phyloP scores from a whole-genome alignment of 495 filamentous ascomycete genomes.

The Hyphodiscus hymeniophilus region DNA sequence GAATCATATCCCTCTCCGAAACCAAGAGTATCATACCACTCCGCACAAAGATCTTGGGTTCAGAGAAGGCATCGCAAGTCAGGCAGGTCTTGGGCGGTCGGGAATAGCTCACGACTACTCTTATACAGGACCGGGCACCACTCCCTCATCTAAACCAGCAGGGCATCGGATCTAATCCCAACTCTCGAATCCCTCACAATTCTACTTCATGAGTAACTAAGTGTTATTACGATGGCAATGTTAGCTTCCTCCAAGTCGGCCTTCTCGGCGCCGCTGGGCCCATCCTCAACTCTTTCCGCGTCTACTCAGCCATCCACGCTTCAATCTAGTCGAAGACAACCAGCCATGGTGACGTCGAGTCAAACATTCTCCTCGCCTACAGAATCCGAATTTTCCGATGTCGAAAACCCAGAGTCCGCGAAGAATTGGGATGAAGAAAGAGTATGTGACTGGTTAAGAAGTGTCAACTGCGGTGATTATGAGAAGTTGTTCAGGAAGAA shows the following conservation, averaged over 20 bases:
- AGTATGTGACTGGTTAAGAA: slow-evolving; percentile 83
- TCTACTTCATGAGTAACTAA: slow-evolving; percentile 14
- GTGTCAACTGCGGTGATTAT: slow-evolving; percentile 88
- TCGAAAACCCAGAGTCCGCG: slow-evolving; percentile 41
- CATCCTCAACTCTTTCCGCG: slow-evolving; percentile 43
- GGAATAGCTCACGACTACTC: too few relatives aligned
- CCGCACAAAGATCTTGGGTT: too few relatives aligned
- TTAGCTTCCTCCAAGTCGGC: slow-evolving; percentile 73
- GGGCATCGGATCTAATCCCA: too few relatives aligned
- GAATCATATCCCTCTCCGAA: too few relatives aligned
- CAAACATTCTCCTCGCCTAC: slow-evolving; percentile 78
- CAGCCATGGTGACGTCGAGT: slow-evolving; percentile 47
- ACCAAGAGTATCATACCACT: too few relatives aligned
- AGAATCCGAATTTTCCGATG: slow-evolving; percentile 90
- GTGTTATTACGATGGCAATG: slow-evolving; percentile 56
- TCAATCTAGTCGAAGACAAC: slow-evolving; percentile 44
- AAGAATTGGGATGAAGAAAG: slow-evolving; percentile 84
- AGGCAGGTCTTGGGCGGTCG: too few relatives aligned
- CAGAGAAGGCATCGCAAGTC: too few relatives aligned
- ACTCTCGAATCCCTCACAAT: too few relatives aligned
- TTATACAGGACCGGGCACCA: too few relatives aligned
- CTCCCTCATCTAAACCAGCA: too few relatives aligned
- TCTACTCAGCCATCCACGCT: slow-evolving; percentile 40
- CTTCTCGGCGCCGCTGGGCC: slow-evolving; percentile 57
- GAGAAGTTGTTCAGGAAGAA: slow-evolving; percentile 85